Conservation (phyloP, 495 filamentous ascomycete species). For the Hypoxylon crocopeplum region DNA sequence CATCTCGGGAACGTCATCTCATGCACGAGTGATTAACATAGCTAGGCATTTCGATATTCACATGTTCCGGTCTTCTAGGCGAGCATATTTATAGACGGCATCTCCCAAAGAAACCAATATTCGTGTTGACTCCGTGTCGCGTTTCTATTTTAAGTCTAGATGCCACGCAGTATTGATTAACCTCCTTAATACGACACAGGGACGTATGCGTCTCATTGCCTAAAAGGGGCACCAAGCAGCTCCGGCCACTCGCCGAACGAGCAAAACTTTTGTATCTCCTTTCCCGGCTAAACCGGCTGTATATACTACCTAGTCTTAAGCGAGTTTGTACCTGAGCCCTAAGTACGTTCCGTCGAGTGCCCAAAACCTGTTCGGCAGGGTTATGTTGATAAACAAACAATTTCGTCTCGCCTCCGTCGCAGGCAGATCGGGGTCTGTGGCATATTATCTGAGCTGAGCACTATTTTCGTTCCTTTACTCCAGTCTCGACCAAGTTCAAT, state of each 20-base stretch:
- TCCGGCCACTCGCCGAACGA: conserved; percentile 7
- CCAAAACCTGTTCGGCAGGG: background rate
- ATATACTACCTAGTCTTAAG: conserved; percentile 12
- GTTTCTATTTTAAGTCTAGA: conserved; percentile 25
- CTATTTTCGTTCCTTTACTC: no score
- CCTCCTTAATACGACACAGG: conserved; percentile 6
- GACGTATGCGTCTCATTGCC: conserved; percentile 3
- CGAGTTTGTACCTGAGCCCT: conserved; percentile 5
- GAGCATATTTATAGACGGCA: conserved; percentile 14
- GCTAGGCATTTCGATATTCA: background rate
- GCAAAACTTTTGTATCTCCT: background rate
- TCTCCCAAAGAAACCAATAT: conserved; percentile 7
- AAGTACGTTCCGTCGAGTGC: background rate
- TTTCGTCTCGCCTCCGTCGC: background rate
- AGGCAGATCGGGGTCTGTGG: background rate
- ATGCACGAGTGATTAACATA: background rate
- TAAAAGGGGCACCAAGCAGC: conserved; percentile 7
- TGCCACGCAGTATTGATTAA: conserved; percentile 14
- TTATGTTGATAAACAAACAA: background rate
- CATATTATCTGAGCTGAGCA: background rate
- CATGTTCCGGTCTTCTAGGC: conserved; percentile 13
- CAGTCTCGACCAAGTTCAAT: no score
- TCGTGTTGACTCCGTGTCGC: conserved; percentile 1
- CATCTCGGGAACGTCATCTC: conserved; percentile 6
- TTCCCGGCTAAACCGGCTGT: conserved; percentile 33